These are phyloP conservation scores for Craspedostauros australis DNA, from an alignment of 108 stramenopile species.

Conservation along the genomic window DNA sequence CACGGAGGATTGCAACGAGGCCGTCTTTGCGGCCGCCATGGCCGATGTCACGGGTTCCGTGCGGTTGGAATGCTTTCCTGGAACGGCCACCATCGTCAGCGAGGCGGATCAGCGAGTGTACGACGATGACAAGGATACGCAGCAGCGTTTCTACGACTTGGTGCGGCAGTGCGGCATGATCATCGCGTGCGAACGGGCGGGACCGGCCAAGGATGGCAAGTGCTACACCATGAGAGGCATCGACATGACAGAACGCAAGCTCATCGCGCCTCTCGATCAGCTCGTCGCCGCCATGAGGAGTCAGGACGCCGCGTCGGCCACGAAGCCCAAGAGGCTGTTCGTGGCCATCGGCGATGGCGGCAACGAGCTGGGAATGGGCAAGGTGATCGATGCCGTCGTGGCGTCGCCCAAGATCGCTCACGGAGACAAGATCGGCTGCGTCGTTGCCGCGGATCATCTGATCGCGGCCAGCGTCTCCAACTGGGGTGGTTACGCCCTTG, in stretches of 20 bases:
- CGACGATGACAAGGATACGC: constrained; percentile 36
- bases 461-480: constrained; percentile 79
- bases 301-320: constrained; percentile 28
- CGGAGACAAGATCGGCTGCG: constrained; percentile 60
- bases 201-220: constrained; percentile 60
- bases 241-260: constrained; percentile 52
- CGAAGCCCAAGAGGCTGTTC: constrained; percentile 7
- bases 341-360: constrained; percentile 70
- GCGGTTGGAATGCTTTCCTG: constrained; percentile 40
- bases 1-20: constrained; percentile 67
- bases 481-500: constrained; percentile 84
- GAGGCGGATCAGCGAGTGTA: too few relatives aligned
- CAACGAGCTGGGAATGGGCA: constrained; percentile 88
- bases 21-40: constrained; percentile 33
- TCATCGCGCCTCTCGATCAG: constrained; percentile 70
- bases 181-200: constrained; percentile 75
- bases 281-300: constrained; percentile 24
- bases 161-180: constrained; percentile 38
- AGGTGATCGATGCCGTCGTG: constrained; percentile 51
- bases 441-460: constrained; percentile 54
- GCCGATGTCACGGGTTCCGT: constrained; percentile 12
- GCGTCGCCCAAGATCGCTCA: constrained; percentile 42
- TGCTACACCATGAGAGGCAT: constrained; percentile 85
- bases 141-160: constrained; percentile 35
- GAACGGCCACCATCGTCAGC: constrained; percentile 4